Evolutionary conservation across 441 rosid genomes (phyloP), one percentile per base, ranked within the genome.

Genomic region (Pelargonium citronellum): DNA sequence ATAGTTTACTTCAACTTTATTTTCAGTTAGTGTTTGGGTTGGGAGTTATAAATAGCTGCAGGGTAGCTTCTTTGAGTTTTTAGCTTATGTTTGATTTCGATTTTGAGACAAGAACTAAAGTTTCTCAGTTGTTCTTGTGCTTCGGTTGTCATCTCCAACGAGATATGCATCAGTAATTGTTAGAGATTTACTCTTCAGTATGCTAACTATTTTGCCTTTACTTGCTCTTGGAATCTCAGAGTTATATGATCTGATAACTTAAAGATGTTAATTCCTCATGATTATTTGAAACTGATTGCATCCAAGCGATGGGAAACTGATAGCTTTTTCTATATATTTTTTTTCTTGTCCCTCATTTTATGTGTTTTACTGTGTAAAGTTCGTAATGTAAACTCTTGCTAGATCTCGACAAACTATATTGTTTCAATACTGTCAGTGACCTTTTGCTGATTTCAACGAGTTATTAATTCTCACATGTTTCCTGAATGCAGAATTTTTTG

Each of bases 401-500:
- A 55, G 24, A 55, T 55, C 24, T 16, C 27, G 19, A 55, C 19
- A 4, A 55, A 6, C 5, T 55, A 8, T 55, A 55, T 6, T 17
- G 62, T 17, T 22, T 55, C 22, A 16, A 55, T 16, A 55, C 19
- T 17, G 11, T 17, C 15, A 19, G 5, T 7, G 24, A 1, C 62
- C 22, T 17, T 55, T 47, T 55, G 39, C 24, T 5, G 12, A 17
- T 55, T 55, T 55, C 62, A 17, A 17, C 20, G 2, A 17, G 55
- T 49, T 47, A 60, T 30, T 62, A 30, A 12, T 49, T 53, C 13
- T 71, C 34, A 0, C 69, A 37, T 66, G 41, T 69, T 39, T 12
- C 55, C 67, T 74, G 60, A 63, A 24, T 74, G 72, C 92, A 90
- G 97, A 95, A 95, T 75, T 95, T 92, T 74, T 81, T 95, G 89